These are phyloP conservation scores for Alternaria sp. DNA, from an alignment of 2,329 filamentous ascomycete genomes.

Conservation along the genomic window DNA sequence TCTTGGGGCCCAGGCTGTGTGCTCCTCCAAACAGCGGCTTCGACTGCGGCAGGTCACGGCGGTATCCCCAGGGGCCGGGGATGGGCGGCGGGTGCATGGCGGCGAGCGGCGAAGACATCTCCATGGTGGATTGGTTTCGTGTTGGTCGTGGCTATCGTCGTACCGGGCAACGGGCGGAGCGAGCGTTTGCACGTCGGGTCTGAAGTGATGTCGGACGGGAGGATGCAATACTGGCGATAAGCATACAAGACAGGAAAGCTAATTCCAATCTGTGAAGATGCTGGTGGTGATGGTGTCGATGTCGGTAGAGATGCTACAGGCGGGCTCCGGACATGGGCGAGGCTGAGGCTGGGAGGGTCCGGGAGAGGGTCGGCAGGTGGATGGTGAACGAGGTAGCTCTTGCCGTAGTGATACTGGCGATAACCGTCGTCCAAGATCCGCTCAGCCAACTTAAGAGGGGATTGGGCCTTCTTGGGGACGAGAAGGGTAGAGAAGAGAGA, in stretches of 20 bases:
- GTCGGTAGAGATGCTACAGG: conserved; percentile 16
- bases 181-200: conserved; percentile 29
- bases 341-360: background rate
- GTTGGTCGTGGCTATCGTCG: conserved; percentile 53
- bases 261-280: conserved; percentile 51
- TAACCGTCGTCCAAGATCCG: conserved; percentile 33
- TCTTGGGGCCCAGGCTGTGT: conserved; percentile 65
- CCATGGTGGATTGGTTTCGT: conserved; percentile 67
- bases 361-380: conserved; percentile 19
- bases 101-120: conserved; percentile 91
- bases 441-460: conserved; percentile 28
- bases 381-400: conserved; percentile 34
- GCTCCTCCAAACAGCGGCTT: conserved; percentile 60
- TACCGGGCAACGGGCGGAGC: conserved; percentile 53
- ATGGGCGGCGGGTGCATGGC: conserved; percentile 81
- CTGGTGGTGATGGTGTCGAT: conserved; percentile 35
- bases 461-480: conserved; percentile 47
- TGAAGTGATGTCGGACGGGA: conserved; percentile 26
- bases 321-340: conserved; percentile 31
- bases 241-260: conserved; percentile 49
- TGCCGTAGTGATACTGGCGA: conserved; percentile 21
- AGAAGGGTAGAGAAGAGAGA: conserved; percentile 47
- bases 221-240: conserved; percentile 36
- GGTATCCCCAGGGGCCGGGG: conserved; percentile 69
- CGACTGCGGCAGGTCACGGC: conserved; percentile 61